Conservation (phyloP, 2,329 filamentous ascomycete genomes). For the Hymenoscyphus albidus region DNA sequence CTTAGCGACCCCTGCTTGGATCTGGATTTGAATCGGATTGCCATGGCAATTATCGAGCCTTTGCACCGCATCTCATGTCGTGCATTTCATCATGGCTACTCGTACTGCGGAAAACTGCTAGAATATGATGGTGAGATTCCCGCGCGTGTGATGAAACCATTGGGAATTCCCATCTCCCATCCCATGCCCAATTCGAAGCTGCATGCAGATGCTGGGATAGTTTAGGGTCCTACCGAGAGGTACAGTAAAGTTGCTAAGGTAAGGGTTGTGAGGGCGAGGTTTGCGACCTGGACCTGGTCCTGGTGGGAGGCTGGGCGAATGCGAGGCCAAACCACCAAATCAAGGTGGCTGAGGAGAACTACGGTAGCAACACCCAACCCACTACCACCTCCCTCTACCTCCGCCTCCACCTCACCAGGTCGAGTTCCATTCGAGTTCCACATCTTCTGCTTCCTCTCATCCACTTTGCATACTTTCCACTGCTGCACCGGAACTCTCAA, state of each 20-base stretch:
- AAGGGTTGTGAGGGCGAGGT: no score
- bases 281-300: neutral
- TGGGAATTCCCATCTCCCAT: neutral
- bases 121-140: neutral
- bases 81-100: neutral
- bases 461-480: neutral
- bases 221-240: neutral
- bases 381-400: neutral
- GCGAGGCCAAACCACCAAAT: neutral
- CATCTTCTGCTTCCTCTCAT: neutral
- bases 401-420: neutral
- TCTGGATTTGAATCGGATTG: neutral
- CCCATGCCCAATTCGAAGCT: neutral
- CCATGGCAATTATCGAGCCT: neutral
- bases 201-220: neutral
- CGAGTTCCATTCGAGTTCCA: no score
- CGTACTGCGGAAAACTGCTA: neutral
- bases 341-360: neutral
- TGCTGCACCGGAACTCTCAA: conserved; percentile 1
- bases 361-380: neutral
- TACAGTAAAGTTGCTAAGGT: neutral
- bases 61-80: neutral
- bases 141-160: neutral
- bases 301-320: neutral
- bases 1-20: neutral